phyloP scores from a whole-genome alignment of 179 eudicot species.

The Amaranthus tricolor region DNA sequence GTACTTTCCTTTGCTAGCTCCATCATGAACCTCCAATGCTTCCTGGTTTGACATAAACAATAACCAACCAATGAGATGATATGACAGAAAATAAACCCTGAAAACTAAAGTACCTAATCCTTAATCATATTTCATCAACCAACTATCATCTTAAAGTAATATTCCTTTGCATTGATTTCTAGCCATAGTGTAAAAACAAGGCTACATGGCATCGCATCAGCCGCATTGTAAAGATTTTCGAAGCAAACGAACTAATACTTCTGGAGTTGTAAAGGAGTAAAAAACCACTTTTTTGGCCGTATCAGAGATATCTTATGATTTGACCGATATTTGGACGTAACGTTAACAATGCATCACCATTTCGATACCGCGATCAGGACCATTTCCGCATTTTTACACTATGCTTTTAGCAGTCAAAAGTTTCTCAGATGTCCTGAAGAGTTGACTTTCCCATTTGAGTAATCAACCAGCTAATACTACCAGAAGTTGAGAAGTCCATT shows the following conservation, averaged over 20 bases:
- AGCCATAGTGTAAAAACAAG: no score
- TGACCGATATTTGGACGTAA: no score
- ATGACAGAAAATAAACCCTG: neutral
- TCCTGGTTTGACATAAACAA: conserved; percentile 41
- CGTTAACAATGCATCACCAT: no score
- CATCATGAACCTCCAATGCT: conserved; percentile 91
- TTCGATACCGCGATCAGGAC: no score
- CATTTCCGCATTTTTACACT: no score
- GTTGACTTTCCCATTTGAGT: conserved; percentile 3
- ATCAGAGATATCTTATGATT: no score
- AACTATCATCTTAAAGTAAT: neutral
- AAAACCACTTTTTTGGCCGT: no score
- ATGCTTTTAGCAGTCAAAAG: neutral
- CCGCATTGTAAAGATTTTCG: no score
- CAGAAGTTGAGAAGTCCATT: neutral
- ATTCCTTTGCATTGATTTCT: neutral
- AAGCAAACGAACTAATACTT: no score
- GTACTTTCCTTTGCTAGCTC: conserved; percentile 93
- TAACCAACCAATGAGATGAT: conserved; percentile 2
- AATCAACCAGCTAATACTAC: no score
- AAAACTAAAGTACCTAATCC: neutral
- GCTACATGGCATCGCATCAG: no score
- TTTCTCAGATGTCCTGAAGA: neutral
- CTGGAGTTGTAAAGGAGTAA: no score
- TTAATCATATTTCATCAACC: neutral